phyloP scores from a whole-genome alignment of 2,329 filamentous ascomycete genomes.

The Orbilia javanica region DNA sequence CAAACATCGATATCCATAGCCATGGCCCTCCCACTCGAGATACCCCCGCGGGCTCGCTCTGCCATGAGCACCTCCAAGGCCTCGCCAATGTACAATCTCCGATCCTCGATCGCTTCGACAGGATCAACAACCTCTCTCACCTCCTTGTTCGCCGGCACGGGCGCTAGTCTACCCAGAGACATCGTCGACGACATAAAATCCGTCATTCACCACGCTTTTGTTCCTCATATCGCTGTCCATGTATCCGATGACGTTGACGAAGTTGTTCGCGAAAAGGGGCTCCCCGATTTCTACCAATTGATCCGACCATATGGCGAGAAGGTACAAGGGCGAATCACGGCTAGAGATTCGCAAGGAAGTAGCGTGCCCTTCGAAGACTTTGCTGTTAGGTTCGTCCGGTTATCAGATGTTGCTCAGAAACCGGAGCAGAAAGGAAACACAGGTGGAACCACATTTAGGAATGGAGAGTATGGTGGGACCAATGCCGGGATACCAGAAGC shows the following conservation, averaged over 20 bases:
- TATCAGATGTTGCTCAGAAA: conserved; percentile 67
- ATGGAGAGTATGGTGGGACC: conserved; percentile 37
- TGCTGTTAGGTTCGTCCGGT: conserved; percentile 85
- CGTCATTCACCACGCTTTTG: conserved; percentile 84
- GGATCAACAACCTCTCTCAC: conserved; percentile 69
- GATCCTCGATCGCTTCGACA: conserved; percentile 70
- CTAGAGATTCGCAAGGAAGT: conserved; percentile 88
- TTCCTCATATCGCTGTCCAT: conserved; percentile 87
- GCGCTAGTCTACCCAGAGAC: conserved; percentile 63
- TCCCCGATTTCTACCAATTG: conserved; percentile 82
- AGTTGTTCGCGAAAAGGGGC: conserved; percentile 84
- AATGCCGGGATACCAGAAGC: conserved; percentile 40
- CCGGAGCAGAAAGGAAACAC: conserved; percentile 36
- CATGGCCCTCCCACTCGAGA: conserved; percentile 53
- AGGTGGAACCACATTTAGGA: conserved; percentile 9
- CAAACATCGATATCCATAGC: not conserved
- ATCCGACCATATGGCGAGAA: conserved; percentile 91
- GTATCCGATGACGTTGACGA: conserved; percentile 88
- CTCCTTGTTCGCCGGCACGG: conserved; percentile 70
- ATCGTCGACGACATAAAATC: conserved; percentile 71
- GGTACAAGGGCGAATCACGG: conserved; percentile 86
- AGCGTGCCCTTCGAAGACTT: conserved; percentile 90
- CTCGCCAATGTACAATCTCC: conserved; percentile 72
- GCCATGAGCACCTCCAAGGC: conserved; percentile 69
- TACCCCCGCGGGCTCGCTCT: conserved; percentile 56